phyloP scores from a whole-genome alignment of 306 rosid species.

The Castanea crenata region DNA sequence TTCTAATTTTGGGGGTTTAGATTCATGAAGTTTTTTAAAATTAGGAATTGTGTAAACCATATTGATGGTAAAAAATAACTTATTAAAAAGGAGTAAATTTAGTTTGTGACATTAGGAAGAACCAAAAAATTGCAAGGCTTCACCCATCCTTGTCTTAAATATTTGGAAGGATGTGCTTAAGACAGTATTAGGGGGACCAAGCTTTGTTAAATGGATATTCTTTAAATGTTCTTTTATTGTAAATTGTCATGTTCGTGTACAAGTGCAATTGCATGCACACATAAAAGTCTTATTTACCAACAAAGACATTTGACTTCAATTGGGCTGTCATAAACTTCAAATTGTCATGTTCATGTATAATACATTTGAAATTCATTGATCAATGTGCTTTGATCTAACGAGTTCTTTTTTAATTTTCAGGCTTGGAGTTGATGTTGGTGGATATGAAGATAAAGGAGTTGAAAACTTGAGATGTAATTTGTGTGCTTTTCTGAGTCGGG shows the following conservation, averaged over 20 bases:
- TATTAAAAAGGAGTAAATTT: neutral
- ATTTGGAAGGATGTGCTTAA: neutral
- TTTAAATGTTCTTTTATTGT: neutral
- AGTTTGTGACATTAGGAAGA: neutral
- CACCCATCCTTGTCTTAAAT: neutral
- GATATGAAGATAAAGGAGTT: constrained; percentile 66
- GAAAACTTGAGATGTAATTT: constrained; percentile 50
- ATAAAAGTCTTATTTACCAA: neutral
- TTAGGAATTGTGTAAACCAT: neutral
- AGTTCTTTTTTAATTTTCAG: constrained; percentile 38
- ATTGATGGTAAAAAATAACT: neutral
- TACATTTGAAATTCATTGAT: neutral
- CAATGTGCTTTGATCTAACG: constrained; percentile 6
- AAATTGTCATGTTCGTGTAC: neutral
- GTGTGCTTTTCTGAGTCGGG: constrained; percentile 36
- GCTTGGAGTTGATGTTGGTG: constrained; percentile 62
- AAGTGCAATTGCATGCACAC: neutral
- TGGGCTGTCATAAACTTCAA: neutral
- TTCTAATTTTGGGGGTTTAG: neutral
- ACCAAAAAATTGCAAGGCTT: neutral
- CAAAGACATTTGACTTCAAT: neutral
- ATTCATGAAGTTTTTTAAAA: neutral
- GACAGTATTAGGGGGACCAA: neutral
- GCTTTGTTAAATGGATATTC: neutral
- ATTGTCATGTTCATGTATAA: too few relatives aligned